phyloP scores from a whole-genome alignment of 352 stramenopile genomes.

The Pythium aphanidermatum region DNA sequence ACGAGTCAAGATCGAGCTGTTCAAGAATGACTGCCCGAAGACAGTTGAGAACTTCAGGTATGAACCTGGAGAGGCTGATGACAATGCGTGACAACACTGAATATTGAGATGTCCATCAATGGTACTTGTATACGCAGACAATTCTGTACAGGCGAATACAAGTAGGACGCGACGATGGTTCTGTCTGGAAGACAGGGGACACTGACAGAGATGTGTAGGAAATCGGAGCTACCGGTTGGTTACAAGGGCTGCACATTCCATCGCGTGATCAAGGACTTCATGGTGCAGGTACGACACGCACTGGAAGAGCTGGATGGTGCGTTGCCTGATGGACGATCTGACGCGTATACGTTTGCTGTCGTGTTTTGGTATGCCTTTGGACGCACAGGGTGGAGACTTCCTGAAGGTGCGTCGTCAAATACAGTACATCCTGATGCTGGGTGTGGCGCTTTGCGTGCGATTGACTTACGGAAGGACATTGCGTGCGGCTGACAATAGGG shows the following conservation, averaged over 20 bases:
- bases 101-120: too few relatives aligned
- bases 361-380: not conserved
- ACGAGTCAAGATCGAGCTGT: constrained; percentile 94
- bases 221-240: constrained; percentile 77
- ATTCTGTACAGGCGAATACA: constrained; percentile 96
- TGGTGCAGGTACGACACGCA: constrained; percentile 78
- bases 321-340: not conserved
- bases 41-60: constrained; percentile 96
- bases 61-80: too few relatives aligned
- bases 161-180: constrained; percentile 37
- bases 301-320: not conserved
- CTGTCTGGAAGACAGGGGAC: not conserved
- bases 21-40: constrained; percentile 94
- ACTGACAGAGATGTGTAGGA: constrained; percentile 25
- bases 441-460: too few relatives aligned
- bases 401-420: constrained; percentile 69
- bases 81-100: too few relatives aligned
- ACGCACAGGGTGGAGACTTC: constrained; percentile 65
- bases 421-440: too few relatives aligned
- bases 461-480: too few relatives aligned
- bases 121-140: too few relatives aligned
- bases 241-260: constrained; percentile 89
- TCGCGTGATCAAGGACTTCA: constrained; percentile 90
- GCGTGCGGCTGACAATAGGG: too few relatives aligned
- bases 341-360: not conserved